Evolutionary conservation across 371 early-diverging fungal species (phyloP).

Genomic region (Mycotypha africana): DNA sequence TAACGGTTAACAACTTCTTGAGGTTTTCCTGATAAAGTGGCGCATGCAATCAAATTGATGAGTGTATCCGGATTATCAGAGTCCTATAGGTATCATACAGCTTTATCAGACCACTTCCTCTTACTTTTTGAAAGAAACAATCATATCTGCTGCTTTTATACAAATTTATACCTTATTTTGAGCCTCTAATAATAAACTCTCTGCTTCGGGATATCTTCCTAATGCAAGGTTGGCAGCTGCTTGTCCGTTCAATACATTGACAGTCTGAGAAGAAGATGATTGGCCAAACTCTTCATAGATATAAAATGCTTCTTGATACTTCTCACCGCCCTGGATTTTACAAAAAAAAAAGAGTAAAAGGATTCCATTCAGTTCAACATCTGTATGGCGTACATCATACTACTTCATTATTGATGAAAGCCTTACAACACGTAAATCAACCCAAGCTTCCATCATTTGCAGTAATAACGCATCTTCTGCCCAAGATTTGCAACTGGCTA

Average conservation of each 20-base stretch:
- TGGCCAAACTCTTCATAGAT: conserved; percentile 92
- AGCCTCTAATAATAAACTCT: conserved; percentile 76
- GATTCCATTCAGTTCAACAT: neutral
- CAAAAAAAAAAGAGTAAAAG: neutral
- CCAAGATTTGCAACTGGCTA: conserved; percentile 71
- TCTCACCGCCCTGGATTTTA: conserved; percentile 61
- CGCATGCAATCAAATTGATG: conserved; percentile 78
- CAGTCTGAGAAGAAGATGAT: conserved; percentile 65
- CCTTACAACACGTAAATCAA: conserved; percentile 64
- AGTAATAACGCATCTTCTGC: conserved; percentile 87
- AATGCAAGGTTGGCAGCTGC: conserved; percentile 84
- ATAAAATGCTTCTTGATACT: conserved; percentile 85
- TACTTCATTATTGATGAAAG: no score
- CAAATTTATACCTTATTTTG: conserved; percentile 53
- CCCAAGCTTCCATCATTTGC: conserved; percentile 94
- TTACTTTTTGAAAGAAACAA: no score
- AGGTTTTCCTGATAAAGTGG: conserved; percentile 66
- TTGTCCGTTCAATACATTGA: conserved; percentile 74
- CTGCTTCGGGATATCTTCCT: conserved; percentile 84
- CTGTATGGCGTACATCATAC: conserved; percentile 1
- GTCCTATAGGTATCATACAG: conserved; percentile 35
- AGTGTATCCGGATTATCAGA: conserved; percentile 80
- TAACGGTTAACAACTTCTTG: conserved; percentile 60
- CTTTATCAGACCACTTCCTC: neutral
- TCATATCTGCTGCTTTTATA: neutral